Base-by-base conservation (phyloP, 2,329 filamentous ascomycete genomes). In the Diplocarpon mali region DNA sequence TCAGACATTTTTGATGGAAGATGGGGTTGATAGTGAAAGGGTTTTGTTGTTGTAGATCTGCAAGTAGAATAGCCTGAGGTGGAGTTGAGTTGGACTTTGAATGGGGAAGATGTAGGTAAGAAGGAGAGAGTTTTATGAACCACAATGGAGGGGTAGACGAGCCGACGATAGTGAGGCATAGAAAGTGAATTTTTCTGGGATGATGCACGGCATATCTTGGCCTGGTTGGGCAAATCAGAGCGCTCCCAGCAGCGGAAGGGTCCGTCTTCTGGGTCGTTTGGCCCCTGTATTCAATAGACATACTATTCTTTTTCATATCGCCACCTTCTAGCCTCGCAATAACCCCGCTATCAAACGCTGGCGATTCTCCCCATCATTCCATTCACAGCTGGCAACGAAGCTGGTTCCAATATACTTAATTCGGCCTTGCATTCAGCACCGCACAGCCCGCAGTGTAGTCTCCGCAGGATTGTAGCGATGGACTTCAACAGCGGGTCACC, bases 401-500 rank as follows among this genome's bases (percentile, higher is more conserved):
- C 20, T 32, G 11, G 30, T 32, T 12, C 30, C 30, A 32, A 12
- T 9, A 10, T 32, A 32, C 30, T 10, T 32, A 4, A 24, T 7
- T 7, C 20, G 3, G 20, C 20, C 20, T 24, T 24, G 20, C 20
- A 24, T 24, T 24, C 20, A 4, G 20, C 7, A 7, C 20, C 20
- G 3, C 7, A 24, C 20, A 24, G 3, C 20, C 7, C 7, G 20
- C 20, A 24, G 20, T 24, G 3, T 7, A 4, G 20, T 24, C 32
- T 10, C n/a, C 5, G 34, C 13, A n/a, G 16, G 3, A 3, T 11
- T 10, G 15, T 35, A 15, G 29, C 36, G 27, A 81, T 82, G 77
- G 75, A 77, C 53, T 81, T 81, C 65, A 78, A 80, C 63, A 76
- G 72, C 67, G 75, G 75, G 28, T 77, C 75, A 45, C 75, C 76